Evolutionary conservation across 2,329 filamentous ascomycete genomes (phyloP).

Genomic region (Aspergillus novofumigatus): DNA sequence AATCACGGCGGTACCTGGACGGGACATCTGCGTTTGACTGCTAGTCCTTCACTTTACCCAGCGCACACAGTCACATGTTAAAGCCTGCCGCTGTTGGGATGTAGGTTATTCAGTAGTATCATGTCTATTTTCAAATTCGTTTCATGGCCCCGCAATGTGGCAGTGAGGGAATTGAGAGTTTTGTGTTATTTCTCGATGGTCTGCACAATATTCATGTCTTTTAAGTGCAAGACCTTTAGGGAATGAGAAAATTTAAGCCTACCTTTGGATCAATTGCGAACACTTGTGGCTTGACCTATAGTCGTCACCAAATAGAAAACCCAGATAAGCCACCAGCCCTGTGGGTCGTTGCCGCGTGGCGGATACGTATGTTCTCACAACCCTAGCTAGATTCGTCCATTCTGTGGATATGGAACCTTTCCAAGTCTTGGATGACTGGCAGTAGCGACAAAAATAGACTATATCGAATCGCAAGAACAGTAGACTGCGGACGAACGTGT

Average conservation of each 20-base stretch:
- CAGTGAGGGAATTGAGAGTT: no score
- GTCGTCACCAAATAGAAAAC: not conserved
- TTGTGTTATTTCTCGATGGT: no score
- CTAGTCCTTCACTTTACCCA: not conserved
- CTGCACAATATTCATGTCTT: no score
- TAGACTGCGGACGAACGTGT: not conserved
- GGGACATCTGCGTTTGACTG: not conserved
- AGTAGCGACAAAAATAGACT: not conserved
- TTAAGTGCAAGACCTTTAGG: not conserved
- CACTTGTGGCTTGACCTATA: not conserved
- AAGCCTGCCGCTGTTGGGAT: no score
- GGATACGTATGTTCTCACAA: not conserved
- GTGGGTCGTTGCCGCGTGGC: not conserved
- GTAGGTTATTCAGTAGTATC: no score
- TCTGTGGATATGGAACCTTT: not conserved
- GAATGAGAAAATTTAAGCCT: not conserved
- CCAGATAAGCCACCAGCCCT: not conserved
- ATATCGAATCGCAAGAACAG: not conserved
- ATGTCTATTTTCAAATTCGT: no score
- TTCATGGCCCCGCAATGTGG: no score
- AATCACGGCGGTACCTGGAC: not conserved
- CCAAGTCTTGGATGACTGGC: not conserved
- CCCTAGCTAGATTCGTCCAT: not conserved
- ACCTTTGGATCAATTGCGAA: not conserved
- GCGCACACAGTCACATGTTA: constrained; percentile 4